These are phyloP conservation scores for Dactylonectria macrodidyma DNA, from an alignment of 2,329 filamentous ascomycete genomes.

Conservation along the genomic window DNA sequence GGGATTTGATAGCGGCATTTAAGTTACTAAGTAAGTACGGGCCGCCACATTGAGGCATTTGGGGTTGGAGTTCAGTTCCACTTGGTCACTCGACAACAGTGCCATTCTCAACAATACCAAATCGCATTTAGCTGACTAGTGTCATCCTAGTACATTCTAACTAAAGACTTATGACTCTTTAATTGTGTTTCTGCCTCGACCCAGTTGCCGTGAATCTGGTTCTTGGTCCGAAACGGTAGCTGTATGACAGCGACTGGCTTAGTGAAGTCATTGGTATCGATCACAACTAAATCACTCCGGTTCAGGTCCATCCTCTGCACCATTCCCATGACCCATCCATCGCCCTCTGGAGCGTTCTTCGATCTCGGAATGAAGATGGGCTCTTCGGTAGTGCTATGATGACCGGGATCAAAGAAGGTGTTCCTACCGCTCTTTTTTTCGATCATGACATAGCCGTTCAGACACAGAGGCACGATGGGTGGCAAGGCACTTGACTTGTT, in stretches of 20 bases:
- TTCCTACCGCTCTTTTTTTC: conserved; percentile 12
- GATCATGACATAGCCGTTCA: conserved; percentile 24
- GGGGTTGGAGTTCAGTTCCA: too few species aligned
- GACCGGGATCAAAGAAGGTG: conserved; percentile 22
- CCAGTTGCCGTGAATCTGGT: conserved; percentile 33
- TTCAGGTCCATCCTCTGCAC: conserved; percentile 6
- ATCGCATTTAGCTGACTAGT: too few species aligned
- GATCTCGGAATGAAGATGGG: conserved; percentile 31
- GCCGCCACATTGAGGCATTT: too few species aligned
- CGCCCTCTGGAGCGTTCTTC: background rate
- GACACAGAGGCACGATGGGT: conserved; percentile 18
- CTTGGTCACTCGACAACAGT: too few species aligned
- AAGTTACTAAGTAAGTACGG: too few species aligned
- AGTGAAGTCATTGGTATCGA: conserved; percentile 24
- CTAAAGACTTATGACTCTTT: too few species aligned
- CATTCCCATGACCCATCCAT: conserved; percentile 24
- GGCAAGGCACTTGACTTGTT: background rate
- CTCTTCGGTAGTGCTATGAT: conserved; percentile 17
- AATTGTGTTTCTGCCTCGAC: background rate
- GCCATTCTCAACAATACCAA: too few species aligned
- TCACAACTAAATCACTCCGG: conserved; percentile 21
- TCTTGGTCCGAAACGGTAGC: conserved; percentile 27
- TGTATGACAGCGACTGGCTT: conserved; percentile 24
- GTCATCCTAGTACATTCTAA: too few species aligned
- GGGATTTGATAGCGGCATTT: too few species aligned